Percentiles rank a stretch among this genome's conserved stretches.
Evolutionary conservation across 2,329 filamentous ascomycete species (phyloP).

Genomic region (Hypoxylon sp.): DNA sequence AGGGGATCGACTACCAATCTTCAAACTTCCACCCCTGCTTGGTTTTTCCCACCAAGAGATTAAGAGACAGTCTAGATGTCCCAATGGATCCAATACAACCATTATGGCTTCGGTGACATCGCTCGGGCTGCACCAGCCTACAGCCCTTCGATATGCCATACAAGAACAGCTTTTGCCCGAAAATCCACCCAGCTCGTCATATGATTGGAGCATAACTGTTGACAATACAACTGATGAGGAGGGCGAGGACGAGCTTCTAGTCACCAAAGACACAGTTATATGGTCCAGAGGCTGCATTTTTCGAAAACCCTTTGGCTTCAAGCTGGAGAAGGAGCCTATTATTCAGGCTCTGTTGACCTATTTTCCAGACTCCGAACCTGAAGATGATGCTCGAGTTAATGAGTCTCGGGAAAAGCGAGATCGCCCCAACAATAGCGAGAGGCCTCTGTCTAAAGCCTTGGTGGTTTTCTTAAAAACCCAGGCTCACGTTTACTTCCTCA

Average conservation of each 20-base stretch:
- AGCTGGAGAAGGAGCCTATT: constrained; percentile 87
- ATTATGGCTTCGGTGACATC: constrained; percentile 92
- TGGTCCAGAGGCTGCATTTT: constrained; percentile 92
- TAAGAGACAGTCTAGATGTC: constrained; percentile 24
- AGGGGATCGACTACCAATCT: background rate
- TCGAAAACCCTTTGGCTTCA: constrained; percentile 87
- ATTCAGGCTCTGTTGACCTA: constrained; percentile 88
- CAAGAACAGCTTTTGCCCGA: constrained; percentile 81
- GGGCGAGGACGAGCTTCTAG: constrained; percentile 83
- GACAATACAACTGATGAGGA: constrained; percentile 58
- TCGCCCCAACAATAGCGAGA: constrained; percentile 56
- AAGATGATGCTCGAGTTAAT: constrained; percentile 40
- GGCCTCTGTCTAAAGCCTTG: constrained; percentile 74
- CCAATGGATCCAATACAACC: constrained; percentile 46
- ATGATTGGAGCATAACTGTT: constrained; percentile 79
- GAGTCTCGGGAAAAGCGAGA: constrained; percentile 6
- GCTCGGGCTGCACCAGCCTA: constrained; percentile 90
- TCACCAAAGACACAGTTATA: constrained; percentile 81
- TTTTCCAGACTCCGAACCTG: constrained; percentile 74
- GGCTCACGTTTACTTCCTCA: constrained; percentile 92
- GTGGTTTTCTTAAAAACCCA: constrained; percentile 94
- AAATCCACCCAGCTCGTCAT: constrained; percentile 75
- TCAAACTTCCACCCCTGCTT: constrained; percentile 4
- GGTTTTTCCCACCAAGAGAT: constrained; percentile 6
- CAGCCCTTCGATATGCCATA: constrained; percentile 85